These are phyloP conservation scores for Raphanus hybrid DNA, from an alignment of 441 rosid genomes.

Conservation along the genomic window DNA sequence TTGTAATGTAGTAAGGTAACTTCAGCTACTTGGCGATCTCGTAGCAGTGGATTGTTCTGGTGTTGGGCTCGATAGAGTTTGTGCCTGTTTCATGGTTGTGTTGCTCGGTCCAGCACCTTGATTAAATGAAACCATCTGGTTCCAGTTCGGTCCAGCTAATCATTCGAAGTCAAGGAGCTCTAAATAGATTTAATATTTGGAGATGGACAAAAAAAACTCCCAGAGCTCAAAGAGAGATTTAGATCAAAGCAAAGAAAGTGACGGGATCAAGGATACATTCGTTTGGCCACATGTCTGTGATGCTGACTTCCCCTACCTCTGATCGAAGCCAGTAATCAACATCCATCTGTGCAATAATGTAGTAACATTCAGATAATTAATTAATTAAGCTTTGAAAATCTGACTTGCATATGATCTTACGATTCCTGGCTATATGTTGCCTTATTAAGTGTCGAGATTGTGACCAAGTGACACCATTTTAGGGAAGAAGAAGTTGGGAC, in stretches of 20 bases:
- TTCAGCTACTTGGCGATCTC: conserved; percentile 53
- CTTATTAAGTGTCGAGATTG: background rate
- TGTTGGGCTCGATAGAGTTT: conserved; percentile 58
- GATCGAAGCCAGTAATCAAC: conserved; percentile 98
- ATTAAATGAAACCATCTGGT: conserved; percentile 55
- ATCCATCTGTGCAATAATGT: conserved; percentile 62
- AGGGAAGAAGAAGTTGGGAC: conserved; percentile 40
- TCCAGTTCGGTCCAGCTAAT: conserved; percentile 71
- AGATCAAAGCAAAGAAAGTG: conserved; percentile 15
- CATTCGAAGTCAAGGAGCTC: conserved; percentile 50
- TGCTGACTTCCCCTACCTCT: conserved; percentile 83
- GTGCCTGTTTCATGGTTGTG: conserved; percentile 57
- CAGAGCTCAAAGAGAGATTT: conserved; percentile 9
- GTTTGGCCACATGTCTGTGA: conserved; percentile 86
- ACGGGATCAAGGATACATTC: conserved; percentile 75
- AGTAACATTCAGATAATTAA: conserved; percentile 21
- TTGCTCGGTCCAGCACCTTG: conserved; percentile 54
- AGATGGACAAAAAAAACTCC: background rate
- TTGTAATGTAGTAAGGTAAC: conserved; percentile 30
- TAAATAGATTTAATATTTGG: conserved; percentile 13
- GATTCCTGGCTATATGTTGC: background rate
- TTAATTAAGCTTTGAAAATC: conserved; percentile 11
- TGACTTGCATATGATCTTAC: background rate
- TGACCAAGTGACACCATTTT: background rate
- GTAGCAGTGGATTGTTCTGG: conserved; percentile 44